These are phyloP conservation scores for Prunus davidiana DNA, from an alignment of 306 rosid genomes.

Conservation along the genomic window DNA sequence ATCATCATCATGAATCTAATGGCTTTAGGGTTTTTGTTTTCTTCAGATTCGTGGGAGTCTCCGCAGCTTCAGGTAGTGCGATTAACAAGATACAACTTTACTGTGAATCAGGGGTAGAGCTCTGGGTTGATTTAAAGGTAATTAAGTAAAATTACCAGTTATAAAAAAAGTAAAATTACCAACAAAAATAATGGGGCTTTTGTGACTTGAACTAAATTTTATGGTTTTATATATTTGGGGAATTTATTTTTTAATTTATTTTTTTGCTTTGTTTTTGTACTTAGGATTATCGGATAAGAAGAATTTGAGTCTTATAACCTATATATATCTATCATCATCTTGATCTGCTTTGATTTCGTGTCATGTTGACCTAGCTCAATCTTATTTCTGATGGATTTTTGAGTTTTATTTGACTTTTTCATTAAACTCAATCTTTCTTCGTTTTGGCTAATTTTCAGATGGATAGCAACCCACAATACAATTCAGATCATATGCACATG, in stretches of 20 bases:
- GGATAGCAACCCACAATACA: neutral
- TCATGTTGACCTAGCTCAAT: neutral
- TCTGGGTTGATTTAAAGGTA: constrained; percentile 19
- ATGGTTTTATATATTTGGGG: too few species aligned
- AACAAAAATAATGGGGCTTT: too few species aligned
- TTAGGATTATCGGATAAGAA: neutral
- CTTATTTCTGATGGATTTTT: neutral
- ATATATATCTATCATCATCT: neutral
- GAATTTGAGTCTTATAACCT: neutral
- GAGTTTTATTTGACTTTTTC: neutral
- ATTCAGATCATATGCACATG: neutral
- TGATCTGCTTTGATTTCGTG: neutral
- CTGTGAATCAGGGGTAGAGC: neutral
- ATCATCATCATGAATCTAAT: neutral
- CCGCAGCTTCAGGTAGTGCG: neutral
- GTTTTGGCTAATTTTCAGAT: neutral
- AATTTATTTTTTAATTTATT: too few species aligned
- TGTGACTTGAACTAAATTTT: too few species aligned
- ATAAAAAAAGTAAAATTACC: too few species aligned
- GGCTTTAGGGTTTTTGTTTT: neutral
- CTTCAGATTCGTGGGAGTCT: constrained; percentile 6
- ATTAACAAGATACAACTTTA: neutral
- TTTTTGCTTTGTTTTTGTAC: neutral
- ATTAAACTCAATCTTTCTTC: neutral
- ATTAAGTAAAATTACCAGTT: neutral